phyloP scores from a whole-genome alignment of 768 basidiomycete genomes.

The Thelephora aurantiotincta region DNA sequence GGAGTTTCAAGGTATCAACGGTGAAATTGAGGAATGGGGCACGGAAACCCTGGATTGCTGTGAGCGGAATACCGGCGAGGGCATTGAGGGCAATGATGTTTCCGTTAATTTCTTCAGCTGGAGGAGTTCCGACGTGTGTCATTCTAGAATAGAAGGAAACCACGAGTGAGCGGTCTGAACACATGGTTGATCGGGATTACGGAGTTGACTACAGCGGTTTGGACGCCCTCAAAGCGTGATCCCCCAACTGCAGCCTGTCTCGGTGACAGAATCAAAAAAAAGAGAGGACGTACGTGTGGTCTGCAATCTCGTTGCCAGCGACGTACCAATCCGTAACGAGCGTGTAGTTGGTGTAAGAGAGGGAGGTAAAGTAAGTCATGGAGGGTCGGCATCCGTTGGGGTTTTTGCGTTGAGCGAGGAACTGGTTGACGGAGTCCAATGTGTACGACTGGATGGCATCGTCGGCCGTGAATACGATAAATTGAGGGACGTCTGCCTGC shows the following conservation, averaged over 20 bases:
- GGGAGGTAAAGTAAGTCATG: slow-evolving; percentile 65
- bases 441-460: slow-evolving; percentile 72
- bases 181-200: neutral
- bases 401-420: slow-evolving; percentile 60
- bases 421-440: slow-evolving; percentile 57
- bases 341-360: slow-evolving; percentile 65
- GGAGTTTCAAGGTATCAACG: slow-evolving; percentile 42
- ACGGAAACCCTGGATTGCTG: slow-evolving; percentile 55
- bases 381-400: slow-evolving; percentile 64
- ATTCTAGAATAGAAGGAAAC: slow-evolving; percentile 28
- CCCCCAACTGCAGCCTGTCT: neutral
- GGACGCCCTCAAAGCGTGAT: neutral
- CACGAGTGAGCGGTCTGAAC: neutral
- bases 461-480: slow-evolving; percentile 64
- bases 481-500: slow-evolving; percentile 46
- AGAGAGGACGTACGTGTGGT: slow-evolving; percentile 43
- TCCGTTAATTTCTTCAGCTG: slow-evolving; percentile 55
- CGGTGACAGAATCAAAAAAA: neutral
- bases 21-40: slow-evolving; percentile 63
- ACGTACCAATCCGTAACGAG: slow-evolving; percentile 72
- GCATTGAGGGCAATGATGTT: slow-evolving; percentile 70
- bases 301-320: slow-evolving; percentile 73
- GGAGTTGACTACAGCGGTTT: neutral
- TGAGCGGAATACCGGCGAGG: slow-evolving; percentile 61
- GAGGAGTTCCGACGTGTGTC: slow-evolving; percentile 59